phyloP scores from a whole-genome alignment of 441 rosid genomes.

The Pelargonium myrrhifolium region DNA sequence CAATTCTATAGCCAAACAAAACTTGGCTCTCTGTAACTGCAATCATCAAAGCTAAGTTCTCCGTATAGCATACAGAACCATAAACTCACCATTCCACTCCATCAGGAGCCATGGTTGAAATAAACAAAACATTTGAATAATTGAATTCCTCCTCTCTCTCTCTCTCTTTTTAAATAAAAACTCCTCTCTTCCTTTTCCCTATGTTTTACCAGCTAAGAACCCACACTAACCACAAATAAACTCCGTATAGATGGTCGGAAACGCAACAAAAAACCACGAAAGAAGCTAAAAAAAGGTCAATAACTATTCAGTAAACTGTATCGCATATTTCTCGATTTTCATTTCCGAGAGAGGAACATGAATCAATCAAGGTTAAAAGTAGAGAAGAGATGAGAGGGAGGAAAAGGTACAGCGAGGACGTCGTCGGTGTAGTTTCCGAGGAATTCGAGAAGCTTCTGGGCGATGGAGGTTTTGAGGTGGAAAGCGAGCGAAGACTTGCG shows the following conservation, averaged over 20 bases:
- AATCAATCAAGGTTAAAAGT: slow-evolving; percentile 6
- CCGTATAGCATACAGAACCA: too few relatives aligned
- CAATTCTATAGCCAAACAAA: too few relatives aligned
- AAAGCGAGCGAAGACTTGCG: slow-evolving; percentile 27
- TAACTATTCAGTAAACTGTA: not conserved
- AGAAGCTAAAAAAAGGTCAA: not conserved
- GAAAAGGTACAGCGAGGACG: slow-evolving; percentile 21
- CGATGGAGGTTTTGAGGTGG: slow-evolving; percentile 22
- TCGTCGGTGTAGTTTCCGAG: slow-evolving; percentile 20
- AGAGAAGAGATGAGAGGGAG: not conserved
- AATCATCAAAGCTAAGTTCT: too few relatives aligned
- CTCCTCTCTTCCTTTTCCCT: not conserved
- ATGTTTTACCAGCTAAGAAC: not conserved
- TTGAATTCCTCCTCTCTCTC: too few relatives aligned
- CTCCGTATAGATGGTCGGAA: too few relatives aligned
- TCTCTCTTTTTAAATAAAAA: too few relatives aligned
- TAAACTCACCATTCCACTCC: too few relatives aligned
- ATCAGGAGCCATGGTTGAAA: too few relatives aligned
- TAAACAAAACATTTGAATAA: too few relatives aligned
- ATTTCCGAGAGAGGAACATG: not conserved
- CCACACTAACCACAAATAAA: not conserved
- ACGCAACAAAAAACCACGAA: not conserved
- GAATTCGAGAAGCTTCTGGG: slow-evolving; percentile 26
- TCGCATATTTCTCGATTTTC: not conserved
- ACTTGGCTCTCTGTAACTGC: too few relatives aligned